These are phyloP conservation scores for Saccharomycopsis olivae DNA, from an alignment of 805 yeast genomes.

Conservation along the genomic window DNA sequence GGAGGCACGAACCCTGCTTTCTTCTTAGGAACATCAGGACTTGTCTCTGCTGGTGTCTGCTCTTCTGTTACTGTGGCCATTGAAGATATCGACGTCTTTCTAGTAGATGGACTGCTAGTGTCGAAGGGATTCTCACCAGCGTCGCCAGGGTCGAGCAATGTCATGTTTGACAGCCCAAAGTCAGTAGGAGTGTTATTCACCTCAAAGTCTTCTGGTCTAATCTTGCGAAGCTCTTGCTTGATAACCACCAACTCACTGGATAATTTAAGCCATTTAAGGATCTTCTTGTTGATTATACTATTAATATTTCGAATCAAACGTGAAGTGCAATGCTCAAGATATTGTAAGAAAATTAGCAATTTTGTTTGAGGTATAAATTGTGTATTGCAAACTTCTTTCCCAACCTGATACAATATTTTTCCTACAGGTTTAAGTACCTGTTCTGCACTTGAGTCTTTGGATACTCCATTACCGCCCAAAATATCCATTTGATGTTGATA, in stretches of 20 bases:
- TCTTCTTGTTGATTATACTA: constrained; percentile 25
- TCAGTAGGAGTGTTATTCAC: not conserved
- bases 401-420: not conserved
- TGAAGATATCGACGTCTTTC: not conserved
- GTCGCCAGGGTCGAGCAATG: no score
- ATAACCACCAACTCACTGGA: constrained; percentile 31
- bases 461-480: not conserved
- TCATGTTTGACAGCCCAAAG: not conserved
- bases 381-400: not conserved
- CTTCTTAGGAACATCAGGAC: not conserved
- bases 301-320: constrained; percentile 26
- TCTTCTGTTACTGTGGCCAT: not conserved
- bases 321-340: constrained; percentile 16
- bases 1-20: not conserved
- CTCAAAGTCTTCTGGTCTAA: constrained; percentile 12
- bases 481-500: not conserved
- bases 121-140: not conserved
- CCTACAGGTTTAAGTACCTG: not conserved
- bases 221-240: constrained; percentile 24
- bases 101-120: not conserved
- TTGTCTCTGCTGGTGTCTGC: not conserved
- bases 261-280: constrained; percentile 35
- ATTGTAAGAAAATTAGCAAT: constrained; percentile 8
- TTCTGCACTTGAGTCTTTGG: no score
- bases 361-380: not conserved